Conservation (phyloP, 352 stramenopile species). For the Phytophthora pini region DNA sequence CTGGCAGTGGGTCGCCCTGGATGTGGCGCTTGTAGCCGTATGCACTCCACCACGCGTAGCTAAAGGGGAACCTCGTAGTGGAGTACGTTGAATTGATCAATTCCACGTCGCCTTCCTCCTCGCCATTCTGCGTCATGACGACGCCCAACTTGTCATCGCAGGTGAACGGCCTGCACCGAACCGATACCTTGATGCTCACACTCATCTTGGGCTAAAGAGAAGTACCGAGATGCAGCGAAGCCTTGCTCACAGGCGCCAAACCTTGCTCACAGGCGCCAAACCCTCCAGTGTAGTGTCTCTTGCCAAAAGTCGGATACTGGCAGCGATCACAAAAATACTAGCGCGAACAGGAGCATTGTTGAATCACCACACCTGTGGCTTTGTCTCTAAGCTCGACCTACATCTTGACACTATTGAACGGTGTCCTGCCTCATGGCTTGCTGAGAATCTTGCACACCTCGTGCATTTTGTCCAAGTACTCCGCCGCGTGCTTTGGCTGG, state of each 20-base stretch:
- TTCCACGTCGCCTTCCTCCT: slow-evolving; percentile 94
- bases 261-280: neutral
- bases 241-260: neutral
- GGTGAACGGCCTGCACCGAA: slow-evolving; percentile 89
- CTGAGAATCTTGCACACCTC: slow-evolving; percentile 47
- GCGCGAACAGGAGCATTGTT: neutral
- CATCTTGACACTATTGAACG: neutral
- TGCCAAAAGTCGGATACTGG: slow-evolving; percentile 33
- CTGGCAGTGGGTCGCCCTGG: slow-evolving; percentile 61
- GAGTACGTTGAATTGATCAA: slow-evolving; percentile 94
- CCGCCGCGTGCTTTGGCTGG: slow-evolving; percentile 74
- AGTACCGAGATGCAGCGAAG: neutral
- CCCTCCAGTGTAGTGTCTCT: slow-evolving; percentile 14
- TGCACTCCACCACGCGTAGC: slow-evolving; percentile 94
- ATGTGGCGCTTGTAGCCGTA: slow-evolving; percentile 93
- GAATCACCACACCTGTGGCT: slow-evolving; percentile 11
- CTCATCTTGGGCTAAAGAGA: slow-evolving; percentile 51
- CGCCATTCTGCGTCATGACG: slow-evolving; percentile 88
- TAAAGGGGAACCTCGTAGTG: slow-evolving; percentile 93
- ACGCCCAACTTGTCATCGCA: slow-evolving; percentile 93
- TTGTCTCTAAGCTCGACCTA: slow-evolving; percentile 31
- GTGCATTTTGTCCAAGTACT: slow-evolving; percentile 79
- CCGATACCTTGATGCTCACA: slow-evolving; percentile 91
- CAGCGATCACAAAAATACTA: too few species aligned
- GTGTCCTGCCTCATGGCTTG: slow-evolving; percentile 10